phyloP scores from a whole-genome alignment of 306 rosid genomes.

The Castanea mollissima region DNA sequence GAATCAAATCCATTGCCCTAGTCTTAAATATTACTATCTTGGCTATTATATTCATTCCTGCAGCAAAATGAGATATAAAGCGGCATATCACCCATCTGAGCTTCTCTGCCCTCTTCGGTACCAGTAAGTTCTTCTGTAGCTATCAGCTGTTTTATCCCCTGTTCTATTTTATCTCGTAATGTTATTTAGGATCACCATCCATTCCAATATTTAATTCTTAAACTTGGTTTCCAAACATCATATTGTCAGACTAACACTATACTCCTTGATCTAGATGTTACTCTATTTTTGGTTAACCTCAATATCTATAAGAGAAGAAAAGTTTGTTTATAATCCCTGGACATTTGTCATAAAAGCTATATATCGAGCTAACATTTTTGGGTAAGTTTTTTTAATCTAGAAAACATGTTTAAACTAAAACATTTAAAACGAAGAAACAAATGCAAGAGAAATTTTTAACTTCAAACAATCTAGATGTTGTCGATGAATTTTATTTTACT shows the following conservation, averaged over 20 bases:
- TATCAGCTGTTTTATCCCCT: neutral
- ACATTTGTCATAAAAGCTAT: neutral
- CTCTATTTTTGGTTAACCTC: too few species aligned
- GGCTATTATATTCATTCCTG: conserved; percentile 96
- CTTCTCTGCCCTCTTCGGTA: conserved; percentile 92
- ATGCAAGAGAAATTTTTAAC: neutral
- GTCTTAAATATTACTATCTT: conserved; percentile 85
- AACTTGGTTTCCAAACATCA: neutral
- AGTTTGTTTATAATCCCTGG: neutral
- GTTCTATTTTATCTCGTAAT: neutral
- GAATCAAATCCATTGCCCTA: conserved; percentile 69
- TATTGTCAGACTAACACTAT: neutral
- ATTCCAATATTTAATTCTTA: neutral
- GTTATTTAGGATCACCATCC: neutral
- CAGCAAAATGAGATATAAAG: conserved; percentile 94
- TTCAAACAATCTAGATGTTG: neutral
- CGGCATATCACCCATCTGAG: conserved; percentile 82
- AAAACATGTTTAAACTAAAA: neutral
- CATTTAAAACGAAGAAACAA: neutral
- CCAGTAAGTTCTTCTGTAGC: conserved; percentile 58
- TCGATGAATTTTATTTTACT: neutral
- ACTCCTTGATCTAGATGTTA: neutral
- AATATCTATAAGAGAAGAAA: neutral
- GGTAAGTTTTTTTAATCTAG: neutral
- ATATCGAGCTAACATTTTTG: neutral